Evolutionary conservation across 371 early-diverging fungal genomes (phyloP), one percentile per base, ranked within the genome.

Genomic region (Neoconidiobolus thromboides): DNA sequence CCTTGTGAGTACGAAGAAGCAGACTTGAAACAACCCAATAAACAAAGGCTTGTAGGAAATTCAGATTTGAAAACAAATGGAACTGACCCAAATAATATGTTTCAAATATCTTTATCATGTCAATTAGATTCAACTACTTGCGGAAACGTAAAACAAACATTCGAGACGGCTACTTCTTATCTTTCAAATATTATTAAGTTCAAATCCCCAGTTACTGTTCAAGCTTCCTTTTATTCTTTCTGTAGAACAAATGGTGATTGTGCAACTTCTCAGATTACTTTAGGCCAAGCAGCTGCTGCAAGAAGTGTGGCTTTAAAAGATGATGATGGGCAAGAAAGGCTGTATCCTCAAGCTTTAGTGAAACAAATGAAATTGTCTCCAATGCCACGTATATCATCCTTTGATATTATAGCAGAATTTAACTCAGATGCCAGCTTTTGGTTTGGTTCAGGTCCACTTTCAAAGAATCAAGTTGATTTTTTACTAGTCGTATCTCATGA

Each of bases 311-410:
- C 73, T 1, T 68, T 76, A 68, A 60, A 64, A 6, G 75, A 73
- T 57, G 64, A 69, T 26, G 75, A 75, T 54, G 70, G 73, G 43
- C 67, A 68, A 60, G 71, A 67, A 2, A 47, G 79, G 49, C 73
- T 80, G 64, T 83, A 80, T 63, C 82, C 86, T 26, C 86, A 85
- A 63, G 71, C 80, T 7, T 61, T 82, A 42, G 67, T 80, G 7
- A 83, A 83, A 61, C 83, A 85, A 52, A 68, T 74, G 10, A 65
- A 63, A 1, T 10, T 62, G 4, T 52, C 15, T 67, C 63, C 58
- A 14, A 48, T 48, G 40, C 44, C 39, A 2, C n/a, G 42, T 37
- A 54, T 56, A 15, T 26, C 43, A 1, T 1, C 38, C 41, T 48
- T 38, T 48, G 60, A 62, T 59, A 60, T 57, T 15, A 15, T 53